Base-by-base conservation (phyloP, 768 basidiomycete genomes). In the Tulasnella sp. region DNA sequence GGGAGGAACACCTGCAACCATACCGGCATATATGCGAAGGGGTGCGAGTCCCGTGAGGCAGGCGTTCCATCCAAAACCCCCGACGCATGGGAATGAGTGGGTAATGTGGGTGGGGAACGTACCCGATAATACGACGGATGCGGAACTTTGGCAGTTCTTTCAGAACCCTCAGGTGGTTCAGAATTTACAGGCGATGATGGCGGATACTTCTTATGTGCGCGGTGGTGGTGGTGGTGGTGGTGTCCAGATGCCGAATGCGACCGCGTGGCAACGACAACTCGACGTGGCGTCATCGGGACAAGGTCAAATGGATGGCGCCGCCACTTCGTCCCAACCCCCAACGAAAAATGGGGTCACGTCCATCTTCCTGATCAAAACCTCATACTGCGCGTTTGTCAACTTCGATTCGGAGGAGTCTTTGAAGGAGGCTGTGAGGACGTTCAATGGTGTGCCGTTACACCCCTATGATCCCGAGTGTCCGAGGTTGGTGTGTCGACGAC, bases 41-140 rank as follows among this genome's bases (percentile, higher is more conserved):
- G 58, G 58, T 42, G 49, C 47, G 32, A 30, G 32, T 21, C 58
- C 58, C 1, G 49, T 59, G 30, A 44, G 58, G 8, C 58, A 51
- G 17, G 58, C 62, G 11, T 62, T 62, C 52, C 62, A 63, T n/a
- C 60, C 62, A 1, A 29, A 52, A 4, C 47, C 61, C 13, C 62
- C 63, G 11, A 73, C 81, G 10, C 77, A 86, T 55, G 80, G 89
- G 13, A 89, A 88, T 5, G 88, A 90, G 61, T 94, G 87, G 88
- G 92, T 92, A 1, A 90, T 93, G 88, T 96, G 94, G 94, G 84
- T 83, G 11, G 94, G 94, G 9, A 97, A 97, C 67, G 86, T 96
- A 2, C 88, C 89, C 2, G 77, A 78, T 4, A 88, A 93, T 66
- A 83, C 89, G 15, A 82, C 81, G 2, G 80, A 90, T 61, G 84